Conservation (phyloP, 108 stramenopile genomes). For the Chaetoceros muelleri region DNA sequence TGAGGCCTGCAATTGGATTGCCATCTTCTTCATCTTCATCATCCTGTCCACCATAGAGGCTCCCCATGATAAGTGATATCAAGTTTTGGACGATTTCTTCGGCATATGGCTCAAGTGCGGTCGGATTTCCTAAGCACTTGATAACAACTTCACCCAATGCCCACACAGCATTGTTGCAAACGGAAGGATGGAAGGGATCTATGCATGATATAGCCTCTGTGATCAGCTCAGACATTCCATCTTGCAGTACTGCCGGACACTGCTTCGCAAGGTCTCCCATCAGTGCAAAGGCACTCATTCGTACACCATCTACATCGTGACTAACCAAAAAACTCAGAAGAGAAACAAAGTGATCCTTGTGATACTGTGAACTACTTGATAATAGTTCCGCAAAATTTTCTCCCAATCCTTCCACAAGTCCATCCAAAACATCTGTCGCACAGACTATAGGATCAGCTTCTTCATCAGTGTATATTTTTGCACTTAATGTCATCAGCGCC, state of each 20-base stretch:
- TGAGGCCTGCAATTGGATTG: conserved; percentile 45
- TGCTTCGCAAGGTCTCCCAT: conserved; percentile 83
- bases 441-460: conserved; percentile 88
- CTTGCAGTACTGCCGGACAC: conserved; percentile 62
- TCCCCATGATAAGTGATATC: conserved; percentile 75
- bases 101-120: conserved; percentile 47
- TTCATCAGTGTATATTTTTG: conserved; percentile 38
- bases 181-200: conserved; percentile 41
- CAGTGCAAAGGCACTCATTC: conserved; percentile 85
- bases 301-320: conserved; percentile 54
- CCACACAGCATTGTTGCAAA: conserved; percentile 90
- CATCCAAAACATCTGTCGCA: conserved; percentile 81
- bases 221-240: conserved; percentile 50
- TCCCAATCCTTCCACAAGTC: conserved; percentile 82
- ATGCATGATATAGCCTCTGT: conserved; percentile 47
- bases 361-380: conserved; percentile 53
- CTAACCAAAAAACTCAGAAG: conserved; percentile 40
- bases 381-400: conserved; percentile 62
- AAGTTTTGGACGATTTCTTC: conserved; percentile 47
- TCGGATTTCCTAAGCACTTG: conserved; percentile 55
- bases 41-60: conserved; percentile 21
- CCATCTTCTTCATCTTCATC: conserved; percentile 23
- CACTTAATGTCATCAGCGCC: conserved; percentile 43
- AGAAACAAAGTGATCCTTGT: conserved; percentile 44
- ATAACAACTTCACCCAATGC: conserved; percentile 86